Conservation (phyloP, 2,329 filamentous ascomycete genomes). For the Cladosporium halotolerans region DNA sequence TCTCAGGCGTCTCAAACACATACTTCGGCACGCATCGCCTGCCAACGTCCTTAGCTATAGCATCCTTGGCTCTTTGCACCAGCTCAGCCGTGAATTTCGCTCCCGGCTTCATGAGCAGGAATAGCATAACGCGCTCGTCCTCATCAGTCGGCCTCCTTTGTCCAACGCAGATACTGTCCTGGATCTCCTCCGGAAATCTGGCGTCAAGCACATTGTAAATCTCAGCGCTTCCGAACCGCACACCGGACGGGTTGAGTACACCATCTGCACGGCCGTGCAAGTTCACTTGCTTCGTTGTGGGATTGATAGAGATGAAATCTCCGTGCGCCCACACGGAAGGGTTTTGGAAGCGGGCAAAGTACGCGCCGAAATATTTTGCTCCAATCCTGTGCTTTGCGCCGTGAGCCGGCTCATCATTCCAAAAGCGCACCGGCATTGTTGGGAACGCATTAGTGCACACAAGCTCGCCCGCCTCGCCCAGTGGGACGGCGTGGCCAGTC, state of each 20-base stretch:
- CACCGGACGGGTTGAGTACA: constrained; percentile 71
- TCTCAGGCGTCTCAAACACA: constrained; percentile 73
- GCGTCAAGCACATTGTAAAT: constrained; percentile 69
- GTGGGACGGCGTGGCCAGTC: constrained; percentile 47
- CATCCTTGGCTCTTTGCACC: constrained; percentile 54
- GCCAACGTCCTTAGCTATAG: constrained; percentile 60
- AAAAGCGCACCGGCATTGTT: constrained; percentile 58
- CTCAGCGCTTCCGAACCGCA: constrained; percentile 73
- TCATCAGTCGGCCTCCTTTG: constrained; percentile 58
- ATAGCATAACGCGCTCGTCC: constrained; percentile 55
- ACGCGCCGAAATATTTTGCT: constrained; percentile 40
- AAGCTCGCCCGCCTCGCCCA: constrained; percentile 67
- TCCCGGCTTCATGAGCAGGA: constrained; percentile 55
- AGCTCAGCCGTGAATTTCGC: constrained; percentile 49
- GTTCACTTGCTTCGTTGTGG: constrained; percentile 56
- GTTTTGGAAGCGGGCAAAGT: constrained; percentile 43
- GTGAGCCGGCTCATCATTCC: constrained; percentile 30
- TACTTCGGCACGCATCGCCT: constrained; percentile 71
- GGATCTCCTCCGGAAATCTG: constrained; percentile 56
- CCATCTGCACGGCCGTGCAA: constrained; percentile 70
- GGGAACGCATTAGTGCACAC: constrained; percentile 65
- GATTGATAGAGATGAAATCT: constrained; percentile 69
- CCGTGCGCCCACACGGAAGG: constrained; percentile 68
- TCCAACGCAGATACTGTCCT: constrained; percentile 73
- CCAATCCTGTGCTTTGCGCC: constrained; percentile 20